Evolutionary conservation across 768 basidiomycete genomes (phyloP).

Genomic region (Tricholoma matsutake): DNA sequence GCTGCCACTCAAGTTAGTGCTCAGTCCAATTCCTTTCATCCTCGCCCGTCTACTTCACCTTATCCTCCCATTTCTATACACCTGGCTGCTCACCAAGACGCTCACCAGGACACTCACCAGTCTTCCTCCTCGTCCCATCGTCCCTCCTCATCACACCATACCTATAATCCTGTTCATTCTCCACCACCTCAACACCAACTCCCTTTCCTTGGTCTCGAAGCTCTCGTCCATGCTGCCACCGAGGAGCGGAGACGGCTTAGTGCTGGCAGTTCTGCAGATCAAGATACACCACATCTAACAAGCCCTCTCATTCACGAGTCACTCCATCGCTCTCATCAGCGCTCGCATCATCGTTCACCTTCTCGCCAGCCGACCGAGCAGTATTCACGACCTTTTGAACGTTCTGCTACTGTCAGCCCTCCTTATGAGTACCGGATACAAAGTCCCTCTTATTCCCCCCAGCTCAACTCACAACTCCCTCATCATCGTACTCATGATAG

Average conservation of each 20-base stretch:
- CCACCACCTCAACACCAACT: conserved; percentile 7
- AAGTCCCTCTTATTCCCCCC: conserved; percentile 10
- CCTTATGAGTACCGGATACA: conserved; percentile 2
- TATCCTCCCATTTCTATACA: conserved; percentile 4
- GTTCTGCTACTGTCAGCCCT: conserved; percentile 10
- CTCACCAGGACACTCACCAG: conserved; percentile 4
- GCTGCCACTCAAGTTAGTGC: background rate
- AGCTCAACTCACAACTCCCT: background rate
- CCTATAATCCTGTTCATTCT: background rate
- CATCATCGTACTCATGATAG: conserved; percentile 10
- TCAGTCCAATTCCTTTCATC: conserved; percentile 3
- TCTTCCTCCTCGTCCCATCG: conserved; percentile 11
- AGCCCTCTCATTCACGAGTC: conserved; percentile 18
- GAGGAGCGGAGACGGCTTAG: conserved; percentile 58
- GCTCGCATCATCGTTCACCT: conserved; percentile 10
- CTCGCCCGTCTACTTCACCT: conserved; percentile 14
- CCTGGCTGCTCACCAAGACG: background rate
- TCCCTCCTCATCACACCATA: conserved; percentile 12
- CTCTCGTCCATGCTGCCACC: conserved; percentile 68
- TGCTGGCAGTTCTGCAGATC: conserved; percentile 20
- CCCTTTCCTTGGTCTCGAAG: conserved; percentile 49
- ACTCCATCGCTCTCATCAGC: conserved; percentile 22
- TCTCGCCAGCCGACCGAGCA: conserved; percentile 10
- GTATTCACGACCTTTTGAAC: conserved; percentile 1
- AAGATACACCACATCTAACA: conserved; percentile 13